Percentiles rank a stretch among this genome's conserved stretches.
Evolutionary conservation across 2,329 filamentous ascomycete species (phyloP).

Genomic region (Monilinia polystroma): DNA sequence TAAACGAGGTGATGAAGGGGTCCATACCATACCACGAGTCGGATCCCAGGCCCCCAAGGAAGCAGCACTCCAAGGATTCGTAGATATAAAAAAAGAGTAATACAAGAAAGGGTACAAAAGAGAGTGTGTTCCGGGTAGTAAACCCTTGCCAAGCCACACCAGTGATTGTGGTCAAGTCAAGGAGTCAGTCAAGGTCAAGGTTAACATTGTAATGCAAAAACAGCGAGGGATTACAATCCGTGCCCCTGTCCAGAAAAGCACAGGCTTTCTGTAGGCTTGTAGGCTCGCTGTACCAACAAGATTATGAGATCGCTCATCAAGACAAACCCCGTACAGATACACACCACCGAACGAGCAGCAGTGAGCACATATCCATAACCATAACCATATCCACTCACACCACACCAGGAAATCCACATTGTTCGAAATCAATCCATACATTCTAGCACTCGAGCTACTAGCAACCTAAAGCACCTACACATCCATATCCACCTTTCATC

Average conservation of each 20-base stretch:
- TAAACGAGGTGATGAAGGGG: conserved; percentile 22
- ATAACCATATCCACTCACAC: conserved; percentile 10
- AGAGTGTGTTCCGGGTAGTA: conserved; percentile 8
- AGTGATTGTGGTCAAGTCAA: conserved; percentile 19
- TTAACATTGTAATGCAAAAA: neutral
- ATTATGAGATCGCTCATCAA: conserved; percentile 21
- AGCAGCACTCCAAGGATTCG: conserved; percentile 2
- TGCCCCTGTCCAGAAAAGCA: conserved; percentile 16
- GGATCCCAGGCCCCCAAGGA: conserved; percentile 22
- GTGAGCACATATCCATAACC: conserved; percentile 9
- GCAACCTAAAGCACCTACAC: conserved; percentile 29
- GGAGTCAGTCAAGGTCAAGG: conserved; percentile 6
- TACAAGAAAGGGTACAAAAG: neutral
- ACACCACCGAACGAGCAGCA: conserved; percentile 11
- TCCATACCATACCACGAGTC: conserved; percentile 27
- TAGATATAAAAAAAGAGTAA: neutral
- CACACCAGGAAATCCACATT: conserved; percentile 22
- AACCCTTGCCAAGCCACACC: conserved; percentile 27
- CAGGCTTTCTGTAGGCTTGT: conserved; percentile 17
- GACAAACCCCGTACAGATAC: conserved; percentile 11
- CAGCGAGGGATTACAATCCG: conserved; percentile 14
- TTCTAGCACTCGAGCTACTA: conserved; percentile 12
- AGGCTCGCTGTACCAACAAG: conserved; percentile 15
- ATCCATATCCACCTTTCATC: conserved; percentile 17
- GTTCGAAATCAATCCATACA: conserved; percentile 13